Base-by-base conservation (phyloP, 1,284 basidiomycete genomes). In the Ganoderma lingzhi region DNA sequence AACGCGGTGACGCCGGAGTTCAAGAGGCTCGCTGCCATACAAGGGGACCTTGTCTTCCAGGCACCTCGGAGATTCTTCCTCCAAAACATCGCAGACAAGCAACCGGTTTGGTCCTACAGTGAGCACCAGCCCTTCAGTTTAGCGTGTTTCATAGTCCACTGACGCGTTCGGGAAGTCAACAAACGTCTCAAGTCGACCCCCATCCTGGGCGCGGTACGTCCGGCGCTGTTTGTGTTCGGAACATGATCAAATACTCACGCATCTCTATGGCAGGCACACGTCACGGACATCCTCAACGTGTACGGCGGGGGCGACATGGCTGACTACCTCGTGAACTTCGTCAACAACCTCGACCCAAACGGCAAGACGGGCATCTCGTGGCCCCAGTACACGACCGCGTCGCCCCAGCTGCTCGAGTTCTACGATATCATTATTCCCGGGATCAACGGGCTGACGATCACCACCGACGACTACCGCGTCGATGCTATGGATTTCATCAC, bases 21-120 rank as follows among this genome's bases (percentile, higher is more conserved):
- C 78, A 88, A 90, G 76, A 80, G 88, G 30, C 72, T 89, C 1
- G 83, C 88, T 9, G 80, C 87, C 0, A 76, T 90, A 69, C 80
- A 81, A 55, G 88, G 87, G 0, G 89, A 90, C 69, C 76, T 81
- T 0, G 79, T 85, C 0, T 89, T 90, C 79, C 87, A 89, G 65
- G 86, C 82, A 0, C 85, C 87, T 2, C 80, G 88, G n/a, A 78
- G 87, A 19, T 85, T 85, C 77, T 82, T 90, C 71, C 73, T 89
- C 17, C 73, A 75, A 30, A 48, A 76, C 23, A 64, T 70, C 1
- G 73, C 78, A 0, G 59, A 51, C 14, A 76, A 76, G 45, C 77
- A 81, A 63, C 63, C 73, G 5, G 72, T 74, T 3, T 81, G 80
- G 80, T 76, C 80, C 6, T 82, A 69, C 69, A 61, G 80, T 81